Conservation (phyloP, 2,329 filamentous ascomycete species). For the Blumeriella jaapii region DNA sequence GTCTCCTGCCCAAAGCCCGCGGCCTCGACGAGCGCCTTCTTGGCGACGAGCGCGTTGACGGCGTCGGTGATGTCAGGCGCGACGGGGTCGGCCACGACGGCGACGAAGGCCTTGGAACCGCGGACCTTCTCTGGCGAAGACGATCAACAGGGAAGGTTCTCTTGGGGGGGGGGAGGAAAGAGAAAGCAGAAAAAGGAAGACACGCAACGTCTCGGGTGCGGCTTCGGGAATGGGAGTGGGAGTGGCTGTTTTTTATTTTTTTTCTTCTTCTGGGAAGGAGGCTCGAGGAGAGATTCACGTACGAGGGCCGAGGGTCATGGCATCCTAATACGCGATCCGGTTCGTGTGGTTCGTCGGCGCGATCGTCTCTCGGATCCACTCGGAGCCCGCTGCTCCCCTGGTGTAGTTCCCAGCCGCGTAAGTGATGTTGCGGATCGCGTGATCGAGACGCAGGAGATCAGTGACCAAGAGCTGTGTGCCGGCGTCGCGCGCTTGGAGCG, state of each 20-base stretch:
- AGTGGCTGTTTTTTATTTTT: no score
- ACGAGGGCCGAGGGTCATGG: neutral
- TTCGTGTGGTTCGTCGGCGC: slow-evolving; percentile 1
- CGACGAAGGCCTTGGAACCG: neutral
- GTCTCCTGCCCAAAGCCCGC: slow-evolving; percentile 1
- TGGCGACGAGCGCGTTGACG: slow-evolving; percentile 1
- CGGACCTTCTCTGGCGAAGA: slow-evolving; percentile 1
- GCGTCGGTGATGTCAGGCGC: slow-evolving; percentile 1
- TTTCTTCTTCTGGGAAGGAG: no score
- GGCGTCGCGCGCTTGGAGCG: slow-evolving; percentile 1
- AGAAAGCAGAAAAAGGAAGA: no score
- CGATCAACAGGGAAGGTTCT: neutral
- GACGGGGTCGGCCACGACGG: slow-evolving; percentile 1
- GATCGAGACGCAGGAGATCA: neutral
- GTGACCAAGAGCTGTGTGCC: neutral
- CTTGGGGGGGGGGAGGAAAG: no score
- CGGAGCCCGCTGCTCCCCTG: neutral
- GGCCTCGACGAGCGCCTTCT: neutral
- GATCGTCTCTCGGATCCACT: neutral
- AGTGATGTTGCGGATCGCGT: slow-evolving; percentile 1
- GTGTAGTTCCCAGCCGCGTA: slow-evolving; percentile 3
- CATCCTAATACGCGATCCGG: slow-evolving; percentile 1
- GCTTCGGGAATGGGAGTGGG: no score
- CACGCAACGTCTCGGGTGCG: no score
- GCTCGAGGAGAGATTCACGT: neutral